Evolutionary conservation across 352 stramenopile genomes (phyloP).

Genomic region (Pilasporangium apinafurcum): DNA sequence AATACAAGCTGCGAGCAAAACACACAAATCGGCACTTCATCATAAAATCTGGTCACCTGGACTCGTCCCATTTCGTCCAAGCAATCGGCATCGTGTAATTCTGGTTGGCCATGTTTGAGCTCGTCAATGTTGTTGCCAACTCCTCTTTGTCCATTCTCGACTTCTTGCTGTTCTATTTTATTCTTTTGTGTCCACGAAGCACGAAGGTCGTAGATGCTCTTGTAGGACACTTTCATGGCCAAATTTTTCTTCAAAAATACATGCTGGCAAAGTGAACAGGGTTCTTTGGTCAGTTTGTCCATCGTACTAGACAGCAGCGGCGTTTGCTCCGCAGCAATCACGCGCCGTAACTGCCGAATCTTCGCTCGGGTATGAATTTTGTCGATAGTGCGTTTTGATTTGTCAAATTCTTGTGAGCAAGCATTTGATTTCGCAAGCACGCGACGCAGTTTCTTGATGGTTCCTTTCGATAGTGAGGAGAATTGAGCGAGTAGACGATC

Average conservation of each 20-base stretch:
- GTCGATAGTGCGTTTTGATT: conserved; percentile 35
- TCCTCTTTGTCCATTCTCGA: not conserved
- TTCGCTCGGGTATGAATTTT: conserved; percentile 43
- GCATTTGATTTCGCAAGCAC: conserved; percentile 56
- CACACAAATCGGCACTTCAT: conserved; percentile 46
- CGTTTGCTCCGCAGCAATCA: conserved; percentile 33
- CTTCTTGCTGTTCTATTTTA: not conserved
- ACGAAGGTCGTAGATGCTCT: conserved; percentile 52
- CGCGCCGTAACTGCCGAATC: conserved; percentile 21
- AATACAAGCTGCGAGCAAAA: conserved; percentile 58
- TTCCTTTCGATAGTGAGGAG: conserved; percentile 31
- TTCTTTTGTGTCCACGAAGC: conserved; percentile 22
- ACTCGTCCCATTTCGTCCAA: conserved; percentile 1
- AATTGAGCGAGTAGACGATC: conserved; percentile 41
- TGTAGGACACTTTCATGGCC: conserved; percentile 50
- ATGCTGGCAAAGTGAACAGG: conserved; percentile 47
- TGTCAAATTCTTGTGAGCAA: conserved; percentile 50
- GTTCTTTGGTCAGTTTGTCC: conserved; percentile 38
- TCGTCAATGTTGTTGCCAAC: not conserved
- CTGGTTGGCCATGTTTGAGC: not conserved
- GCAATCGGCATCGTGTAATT: not conserved
- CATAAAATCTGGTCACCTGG: conserved; percentile 44
- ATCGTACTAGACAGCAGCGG: conserved; percentile 42
- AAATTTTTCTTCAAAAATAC: conserved; percentile 55
- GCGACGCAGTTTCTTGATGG: conserved; percentile 50